These are phyloP conservation scores for Apiotrichum akiyoshidainum DNA, from an alignment of 1,284 basidiomycete genomes.

Conservation along the genomic window DNA sequence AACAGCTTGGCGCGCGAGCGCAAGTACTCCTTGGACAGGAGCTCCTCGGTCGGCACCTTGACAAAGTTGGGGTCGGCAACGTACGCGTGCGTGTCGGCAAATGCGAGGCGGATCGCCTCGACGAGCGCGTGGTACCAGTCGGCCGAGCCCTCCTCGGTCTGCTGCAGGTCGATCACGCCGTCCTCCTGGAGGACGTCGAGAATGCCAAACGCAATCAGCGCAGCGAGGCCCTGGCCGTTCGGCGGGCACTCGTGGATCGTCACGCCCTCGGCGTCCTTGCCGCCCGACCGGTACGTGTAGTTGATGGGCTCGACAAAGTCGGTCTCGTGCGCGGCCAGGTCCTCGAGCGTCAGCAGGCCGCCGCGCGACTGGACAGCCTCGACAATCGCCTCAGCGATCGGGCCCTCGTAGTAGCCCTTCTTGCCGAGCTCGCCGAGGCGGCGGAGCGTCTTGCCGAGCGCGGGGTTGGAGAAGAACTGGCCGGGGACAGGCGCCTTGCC, in stretches of 20 bases:
- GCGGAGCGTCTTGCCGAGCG: slow-evolving; percentile 75
- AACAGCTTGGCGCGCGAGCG: slow-evolving; percentile 71
- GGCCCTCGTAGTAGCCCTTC: slow-evolving; percentile 87
- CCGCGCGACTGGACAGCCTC: slow-evolving; percentile 73
- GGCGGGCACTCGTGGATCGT: slow-evolving; percentile 74
- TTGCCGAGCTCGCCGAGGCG: slow-evolving; percentile 74
- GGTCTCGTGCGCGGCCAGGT: slow-evolving; percentile 74
- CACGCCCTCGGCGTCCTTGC: slow-evolving; percentile 41
- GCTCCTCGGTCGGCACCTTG: slow-evolving; percentile 66
- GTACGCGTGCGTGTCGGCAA: slow-evolving; percentile 54
- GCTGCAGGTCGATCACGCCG: slow-evolving; percentile 15
- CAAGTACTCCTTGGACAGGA: slow-evolving; percentile 80
- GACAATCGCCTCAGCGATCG: slow-evolving; percentile 80
- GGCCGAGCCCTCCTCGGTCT: slow-evolving; percentile 16
- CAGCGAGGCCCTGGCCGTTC: slow-evolving; percentile 94
- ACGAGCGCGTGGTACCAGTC: slow-evolving; percentile 23
- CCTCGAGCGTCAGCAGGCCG: slow-evolving; percentile 84
- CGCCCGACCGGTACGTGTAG: slow-evolving; percentile 60
- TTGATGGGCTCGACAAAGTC: slow-evolving; percentile 82
- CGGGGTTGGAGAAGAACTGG: slow-evolving; percentile 56
- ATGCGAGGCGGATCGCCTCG: slow-evolving; percentile 24
- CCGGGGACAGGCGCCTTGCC: slow-evolving; percentile 24
- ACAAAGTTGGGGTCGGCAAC: slow-evolving; percentile 75
- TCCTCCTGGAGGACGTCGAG: slow-evolving; percentile 59
- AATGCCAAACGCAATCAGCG: slow-evolving; percentile 85